Base-by-base conservation (phyloP, 495 filamentous ascomycete genomes). In the Friedmanniomyces simplex region DNA sequence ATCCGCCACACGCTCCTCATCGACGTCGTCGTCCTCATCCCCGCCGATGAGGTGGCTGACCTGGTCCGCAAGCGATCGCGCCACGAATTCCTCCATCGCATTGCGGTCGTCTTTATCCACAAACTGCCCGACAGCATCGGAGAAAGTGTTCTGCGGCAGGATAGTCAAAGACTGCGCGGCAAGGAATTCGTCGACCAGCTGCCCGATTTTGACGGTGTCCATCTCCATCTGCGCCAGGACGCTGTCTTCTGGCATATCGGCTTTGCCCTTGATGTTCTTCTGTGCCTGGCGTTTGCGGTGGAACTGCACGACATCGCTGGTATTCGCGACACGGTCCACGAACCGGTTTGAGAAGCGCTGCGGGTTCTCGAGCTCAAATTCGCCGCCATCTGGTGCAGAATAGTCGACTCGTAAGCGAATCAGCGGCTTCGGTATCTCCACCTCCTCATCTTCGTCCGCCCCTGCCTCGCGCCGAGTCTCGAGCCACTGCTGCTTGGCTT, bases 301-400 rank as follows among this genome's bases (percentile, higher is more conserved):
- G 62, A 94, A 96, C 63, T 93, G 84, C 1, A 99, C 82, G 0
- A 99, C 89, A 61, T 99, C 93, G 62, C 87, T 93, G 1, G 86
- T 81, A 63, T 99, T 99, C 11, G 93, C 93, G 0, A 97, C 93
- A 64, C 85, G 89, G 7, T 82, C 84, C 0, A 85, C 78, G 62
- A 99, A 99, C 4, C 91, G 82, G 69, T 95, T 96, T 0, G 94
- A 97, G 63, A 97, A 97, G 4, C 93, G 82, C 65, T 97, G 93
- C 16, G 93, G 93, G 58, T 99, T 99, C 66, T 97, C 94, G 55
- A 84, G 86, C 56, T 96, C 89, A 63, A 86, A 99, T 43, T 81
- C 79, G 39, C 88, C 86, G 24, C 89, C 88, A 30, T 96, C 89
- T 0, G 88, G 87, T 1, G 91, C 83, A 0, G 90, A 84, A 58